Percentiles rank a stretch among this genome's conserved stretches.
These are phyloP conservation scores for Ettlia oleoabundans DNA, from an alignment of 139 green algal species.

Conservation along the genomic window DNA sequence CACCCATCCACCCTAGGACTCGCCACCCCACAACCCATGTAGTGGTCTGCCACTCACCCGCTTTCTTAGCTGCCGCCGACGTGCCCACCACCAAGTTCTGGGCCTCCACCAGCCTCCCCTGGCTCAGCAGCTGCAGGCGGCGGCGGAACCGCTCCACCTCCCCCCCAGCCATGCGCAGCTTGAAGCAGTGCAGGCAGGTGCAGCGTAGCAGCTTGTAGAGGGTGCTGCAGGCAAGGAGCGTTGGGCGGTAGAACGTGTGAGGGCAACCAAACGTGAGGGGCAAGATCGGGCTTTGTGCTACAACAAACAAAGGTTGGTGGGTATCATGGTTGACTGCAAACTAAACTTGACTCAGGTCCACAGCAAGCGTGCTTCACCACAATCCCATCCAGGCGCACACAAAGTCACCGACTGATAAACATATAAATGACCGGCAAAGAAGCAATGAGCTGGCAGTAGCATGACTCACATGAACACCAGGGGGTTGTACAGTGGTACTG, in stretches of 20 bases:
- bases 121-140: slow-evolving; percentile 49
- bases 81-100: slow-evolving; percentile 34
- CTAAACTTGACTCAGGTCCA: too few relatives aligned
- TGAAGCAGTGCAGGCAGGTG: slow-evolving; percentile 92
- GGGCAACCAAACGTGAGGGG: too few relatives aligned
- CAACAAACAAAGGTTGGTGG: too few relatives aligned
- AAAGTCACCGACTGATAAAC: too few relatives aligned
- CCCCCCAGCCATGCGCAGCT: slow-evolving; percentile 76
- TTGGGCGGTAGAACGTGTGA: background rate
- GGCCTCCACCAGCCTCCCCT: slow-evolving; percentile 63
- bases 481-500: slow-evolving; percentile 97
- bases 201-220: slow-evolving; percentile 88
- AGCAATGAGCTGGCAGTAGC: background rate
- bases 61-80: slow-evolving; percentile 41
- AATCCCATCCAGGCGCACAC: too few relatives aligned
- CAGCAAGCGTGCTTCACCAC: too few relatives aligned
- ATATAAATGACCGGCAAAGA: too few relatives aligned
- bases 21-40: too few relatives aligned
- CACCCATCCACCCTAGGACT: too few relatives aligned
- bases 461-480: slow-evolving; percentile 86
- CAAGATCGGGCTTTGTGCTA: too few relatives aligned
- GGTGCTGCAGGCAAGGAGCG: slow-evolving; percentile 58
- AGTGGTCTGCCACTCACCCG: slow-evolving; percentile 16
- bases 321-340: too few relatives aligned
- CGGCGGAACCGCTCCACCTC: slow-evolving; percentile 62